Conservation (phyloP, 345 rosid species). For the Viola odorata region DNA sequence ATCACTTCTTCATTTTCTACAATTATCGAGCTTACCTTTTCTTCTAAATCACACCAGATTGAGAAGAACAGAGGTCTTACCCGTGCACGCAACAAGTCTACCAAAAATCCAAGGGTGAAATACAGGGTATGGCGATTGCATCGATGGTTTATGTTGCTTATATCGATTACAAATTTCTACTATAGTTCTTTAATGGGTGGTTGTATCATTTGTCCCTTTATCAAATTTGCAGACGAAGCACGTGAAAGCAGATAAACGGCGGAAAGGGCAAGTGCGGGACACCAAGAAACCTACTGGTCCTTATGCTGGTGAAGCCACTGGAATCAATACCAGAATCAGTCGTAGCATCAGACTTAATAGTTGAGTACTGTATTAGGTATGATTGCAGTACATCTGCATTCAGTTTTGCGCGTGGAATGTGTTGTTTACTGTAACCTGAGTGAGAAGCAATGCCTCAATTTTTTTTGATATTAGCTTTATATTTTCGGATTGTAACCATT, state of each 20-base stretch:
- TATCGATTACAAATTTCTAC: background rate
- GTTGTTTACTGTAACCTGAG: too few species aligned
- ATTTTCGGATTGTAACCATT: too few species aligned
- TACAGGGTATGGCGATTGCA: conserved; percentile 41
- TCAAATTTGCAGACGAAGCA: conserved; percentile 39
- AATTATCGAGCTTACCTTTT: background rate
- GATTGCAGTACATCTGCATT: too few species aligned
- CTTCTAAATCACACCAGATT: conserved; percentile 39
- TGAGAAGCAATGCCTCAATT: too few species aligned
- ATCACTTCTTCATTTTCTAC: too few species aligned
- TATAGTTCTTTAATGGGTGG: background rate
- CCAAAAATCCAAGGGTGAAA: conserved; percentile 80
- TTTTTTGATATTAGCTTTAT: too few species aligned
- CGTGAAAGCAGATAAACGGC: conserved; percentile 29
- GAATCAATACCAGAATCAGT: conserved; percentile 62
- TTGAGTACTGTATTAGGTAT: too few species aligned
- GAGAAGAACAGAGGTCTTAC: conserved; percentile 67
- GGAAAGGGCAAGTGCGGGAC: conserved; percentile 57
- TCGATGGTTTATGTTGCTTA: background rate
- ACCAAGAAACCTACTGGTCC: conserved; percentile 44
- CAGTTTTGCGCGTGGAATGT: too few species aligned
- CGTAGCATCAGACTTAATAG: conserved; percentile 44
- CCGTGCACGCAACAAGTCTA: conserved; percentile 49
- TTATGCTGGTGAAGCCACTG: conserved; percentile 66
- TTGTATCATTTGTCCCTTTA: background rate